Percentiles rank a stretch among this genome's conserved stretches.
phyloP scores from a whole-genome alignment of 2,329 filamentous ascomycete genomes.

The Colletotrichum abscissum region DNA sequence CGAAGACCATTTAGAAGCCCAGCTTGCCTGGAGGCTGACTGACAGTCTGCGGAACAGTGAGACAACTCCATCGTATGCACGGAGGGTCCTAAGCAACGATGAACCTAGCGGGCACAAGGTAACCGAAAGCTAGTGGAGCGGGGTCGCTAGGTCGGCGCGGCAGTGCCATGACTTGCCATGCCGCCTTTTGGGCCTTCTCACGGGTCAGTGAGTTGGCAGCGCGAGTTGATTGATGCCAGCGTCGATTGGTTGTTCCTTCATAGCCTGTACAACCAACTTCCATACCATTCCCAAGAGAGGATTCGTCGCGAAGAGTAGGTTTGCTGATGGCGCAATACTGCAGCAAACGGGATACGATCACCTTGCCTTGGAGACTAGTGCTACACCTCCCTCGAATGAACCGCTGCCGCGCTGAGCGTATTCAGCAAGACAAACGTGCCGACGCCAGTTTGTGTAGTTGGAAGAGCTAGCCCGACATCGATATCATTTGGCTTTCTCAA shows the following conservation, averaged over 20 bases:
- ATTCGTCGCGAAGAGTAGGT: conserved; percentile 1
- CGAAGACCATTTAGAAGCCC: neutral
- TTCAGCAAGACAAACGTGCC: neutral
- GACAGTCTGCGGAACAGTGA: neutral
- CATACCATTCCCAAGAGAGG: conserved; percentile 10
- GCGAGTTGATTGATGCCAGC: neutral
- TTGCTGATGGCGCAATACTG: neutral
- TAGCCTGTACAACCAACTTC: neutral
- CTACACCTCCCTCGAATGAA: neutral
- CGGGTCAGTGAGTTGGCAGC: neutral
- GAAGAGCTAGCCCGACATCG: neutral
- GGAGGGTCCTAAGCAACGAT: conserved; percentile 17
- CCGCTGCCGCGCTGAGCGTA: neutral
- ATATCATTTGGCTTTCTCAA: conserved; percentile 5
- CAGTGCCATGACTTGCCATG: neutral
- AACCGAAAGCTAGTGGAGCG: conserved; percentile 13
- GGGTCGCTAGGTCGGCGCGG: conserved; percentile 5
- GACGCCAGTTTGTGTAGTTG: conserved; percentile 3
- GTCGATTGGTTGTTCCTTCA: neutral
- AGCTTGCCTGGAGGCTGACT: neutral
- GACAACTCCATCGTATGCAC: conserved; percentile 1
- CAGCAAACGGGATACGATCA: neutral
- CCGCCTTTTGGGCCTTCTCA: neutral
- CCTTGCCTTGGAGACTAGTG: neutral
- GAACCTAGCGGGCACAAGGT: conserved; percentile 3